A percentile compares a stretch with the other conserved stretches of the same genome.
These are phyloP conservation scores for Heritiera littoralis DNA, from an alignment of 345 rosid species.

Conservation along the genomic window DNA sequence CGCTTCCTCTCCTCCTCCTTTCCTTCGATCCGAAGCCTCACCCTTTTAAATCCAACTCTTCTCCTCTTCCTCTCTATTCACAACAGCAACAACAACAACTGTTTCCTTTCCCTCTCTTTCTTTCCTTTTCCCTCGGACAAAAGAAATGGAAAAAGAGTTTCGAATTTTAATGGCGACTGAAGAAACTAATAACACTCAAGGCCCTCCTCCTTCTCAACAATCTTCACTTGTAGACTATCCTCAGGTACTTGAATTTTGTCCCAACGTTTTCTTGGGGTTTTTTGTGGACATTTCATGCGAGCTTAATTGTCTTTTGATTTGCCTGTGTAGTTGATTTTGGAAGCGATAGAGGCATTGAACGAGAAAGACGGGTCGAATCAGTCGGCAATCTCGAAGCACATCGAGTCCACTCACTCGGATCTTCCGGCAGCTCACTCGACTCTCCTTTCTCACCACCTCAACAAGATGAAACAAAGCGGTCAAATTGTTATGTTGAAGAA, in stretches of 20 bases:
- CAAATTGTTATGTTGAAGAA: slow-evolving; percentile 63
- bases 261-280: neutral
- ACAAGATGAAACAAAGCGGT: slow-evolving; percentile 64
- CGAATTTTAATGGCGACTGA: slow-evolving; percentile 34
- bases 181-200: slow-evolving; percentile 11
- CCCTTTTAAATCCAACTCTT: slow-evolving; percentile 11
- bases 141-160: neutral
- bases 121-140: neutral
- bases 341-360: slow-evolving; percentile 62
- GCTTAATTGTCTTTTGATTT: neutral
- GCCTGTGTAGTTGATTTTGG: slow-evolving; percentile 60
- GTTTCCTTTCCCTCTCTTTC: neutral
- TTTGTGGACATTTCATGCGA: neutral
- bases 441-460: slow-evolving; percentile 61
- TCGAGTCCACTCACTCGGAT: slow-evolving; percentile 52
- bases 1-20: neutral
- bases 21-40: slow-evolving; percentile 9
- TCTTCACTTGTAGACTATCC: slow-evolving; percentile 38
- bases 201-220: slow-evolving; percentile 8
- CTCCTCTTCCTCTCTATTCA: neutral
- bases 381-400: slow-evolving; percentile 57
- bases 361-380: slow-evolving; percentile 59
- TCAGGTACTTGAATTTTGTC: slow-evolving; percentile 27
- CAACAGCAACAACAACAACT: neutral
- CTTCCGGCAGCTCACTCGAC: slow-evolving; percentile 64